Percentiles rank a stretch among this genome's conserved stretches.
These are phyloP conservation scores for Aspergillus vadensis DNA, from an alignment of 2,329 filamentous ascomycete genomes.

Conservation along the genomic window DNA sequence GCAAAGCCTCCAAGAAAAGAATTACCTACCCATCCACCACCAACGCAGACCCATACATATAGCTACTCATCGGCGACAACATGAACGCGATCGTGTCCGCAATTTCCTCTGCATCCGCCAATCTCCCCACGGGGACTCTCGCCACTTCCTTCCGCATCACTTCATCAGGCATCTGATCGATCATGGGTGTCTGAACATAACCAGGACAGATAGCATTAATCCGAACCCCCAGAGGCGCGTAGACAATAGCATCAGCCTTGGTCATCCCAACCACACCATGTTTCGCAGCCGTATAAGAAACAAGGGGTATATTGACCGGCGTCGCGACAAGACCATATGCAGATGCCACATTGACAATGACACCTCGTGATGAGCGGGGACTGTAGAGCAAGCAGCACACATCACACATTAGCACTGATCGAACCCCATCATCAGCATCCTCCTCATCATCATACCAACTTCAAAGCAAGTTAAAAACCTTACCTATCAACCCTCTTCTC, in stretches of 20 bases:
- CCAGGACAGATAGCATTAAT: slow-evolving; percentile 65
- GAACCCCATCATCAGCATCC: too few species aligned
- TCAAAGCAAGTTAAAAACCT: too few species aligned
- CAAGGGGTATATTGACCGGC: neutral
- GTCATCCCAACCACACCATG: slow-evolving; percentile 45
- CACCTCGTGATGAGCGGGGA: neutral
- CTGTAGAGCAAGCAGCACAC: neutral
- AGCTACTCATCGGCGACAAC: slow-evolving; percentile 56
- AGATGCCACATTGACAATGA: slow-evolving; percentile 16
- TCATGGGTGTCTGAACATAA: slow-evolving; percentile 32
- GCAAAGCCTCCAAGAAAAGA: neutral
- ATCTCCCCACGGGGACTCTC: slow-evolving; percentile 49
- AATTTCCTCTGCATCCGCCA: slow-evolving; percentile 55
- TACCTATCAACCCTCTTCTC: slow-evolving; percentile 5
- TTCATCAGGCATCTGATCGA: neutral
- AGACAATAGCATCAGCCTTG: slow-evolving; percentile 56
- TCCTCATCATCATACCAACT: too few species aligned
- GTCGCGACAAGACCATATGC: slow-evolving; percentile 2
- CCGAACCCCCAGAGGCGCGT: slow-evolving; percentile 55
- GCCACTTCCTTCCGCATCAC: slow-evolving; percentile 36
- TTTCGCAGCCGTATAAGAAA: slow-evolving; percentile 30
- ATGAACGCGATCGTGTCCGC: slow-evolving; percentile 55
- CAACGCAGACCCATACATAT: slow-evolving; percentile 48
- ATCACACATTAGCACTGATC: neutral
- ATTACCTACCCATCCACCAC: slow-evolving; percentile 12